Evolutionary conservation across 148 eudicot species (phyloP).

Genomic region (Persicaria tinctoria): DNA sequence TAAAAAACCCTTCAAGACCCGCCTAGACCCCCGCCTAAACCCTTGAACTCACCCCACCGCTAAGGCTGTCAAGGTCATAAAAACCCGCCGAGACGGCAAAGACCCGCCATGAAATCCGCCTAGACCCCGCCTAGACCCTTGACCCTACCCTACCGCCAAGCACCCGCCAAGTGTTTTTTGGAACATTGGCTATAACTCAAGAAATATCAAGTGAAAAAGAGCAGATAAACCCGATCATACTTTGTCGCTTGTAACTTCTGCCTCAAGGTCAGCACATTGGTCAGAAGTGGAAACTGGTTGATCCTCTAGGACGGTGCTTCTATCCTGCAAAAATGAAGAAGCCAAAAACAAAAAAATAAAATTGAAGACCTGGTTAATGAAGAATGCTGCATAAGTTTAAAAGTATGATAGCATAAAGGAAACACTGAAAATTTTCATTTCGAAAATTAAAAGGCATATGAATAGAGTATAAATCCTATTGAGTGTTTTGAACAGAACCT

Average conservation of each 20-base stretch:
- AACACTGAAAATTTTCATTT: not conserved
- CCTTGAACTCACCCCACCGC: too few relatives aligned
- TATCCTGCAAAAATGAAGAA: not conserved
- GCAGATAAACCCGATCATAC: slow-evolving; percentile 6
- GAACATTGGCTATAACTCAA: not conserved
- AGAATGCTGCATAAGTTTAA: not conserved
- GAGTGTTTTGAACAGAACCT: not conserved
- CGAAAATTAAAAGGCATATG: not conserved
- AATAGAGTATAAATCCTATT: not conserved
- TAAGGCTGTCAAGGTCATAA: too few relatives aligned
- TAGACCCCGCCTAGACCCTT: too few relatives aligned
- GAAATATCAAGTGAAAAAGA: not conserved
- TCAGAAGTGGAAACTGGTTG: not conserved
- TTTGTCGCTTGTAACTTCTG: slow-evolving; percentile 12
- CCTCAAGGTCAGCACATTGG: slow-evolving; percentile 9
- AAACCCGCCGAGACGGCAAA: too few relatives aligned
- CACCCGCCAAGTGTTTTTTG: too few relatives aligned
- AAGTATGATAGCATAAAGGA: not conserved
- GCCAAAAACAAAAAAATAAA: not conserved
- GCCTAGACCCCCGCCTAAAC: too few relatives aligned
- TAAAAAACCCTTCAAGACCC: too few relatives aligned
- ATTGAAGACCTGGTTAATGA: too few relatives aligned
- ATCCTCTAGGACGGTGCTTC: not conserved
- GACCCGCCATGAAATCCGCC: too few relatives aligned
- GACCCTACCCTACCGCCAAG: too few relatives aligned